Percentiles rank a stretch among this genome's conserved stretches.
Evolutionary conservation across 1,284 basidiomycete species (phyloP).

Genomic region (Leccinum griseonigrum): DNA sequence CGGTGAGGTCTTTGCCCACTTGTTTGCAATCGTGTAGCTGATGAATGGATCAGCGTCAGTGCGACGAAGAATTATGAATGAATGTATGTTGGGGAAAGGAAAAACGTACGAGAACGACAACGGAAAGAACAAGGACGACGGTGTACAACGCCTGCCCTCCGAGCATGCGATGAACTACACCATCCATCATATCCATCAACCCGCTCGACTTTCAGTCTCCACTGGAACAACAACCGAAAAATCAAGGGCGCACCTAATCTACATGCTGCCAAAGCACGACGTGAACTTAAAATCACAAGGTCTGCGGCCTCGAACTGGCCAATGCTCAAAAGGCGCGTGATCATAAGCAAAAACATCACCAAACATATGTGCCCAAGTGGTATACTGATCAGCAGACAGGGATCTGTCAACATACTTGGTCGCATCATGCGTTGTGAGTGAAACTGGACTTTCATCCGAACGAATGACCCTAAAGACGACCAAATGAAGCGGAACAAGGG

Average conservation of each 20-base stretch:
- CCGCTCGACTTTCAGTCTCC: slow-evolving; percentile 68
- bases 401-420: slow-evolving; percentile 57
- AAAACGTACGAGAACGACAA: slow-evolving; percentile 78
- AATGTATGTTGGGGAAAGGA: neutral
- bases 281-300: no score
- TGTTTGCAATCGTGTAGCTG: slow-evolving; percentile 94
- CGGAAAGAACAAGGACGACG: slow-evolving; percentile 83
- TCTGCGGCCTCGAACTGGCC: no score
- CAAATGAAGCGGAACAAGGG: slow-evolving; percentile 87
- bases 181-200: slow-evolving; percentile 77
- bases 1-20: slow-evolving; percentile 31
- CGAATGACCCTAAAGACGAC: slow-evolving; percentile 86
- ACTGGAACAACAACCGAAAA: no score
- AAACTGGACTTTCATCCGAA: slow-evolving; percentile 46
- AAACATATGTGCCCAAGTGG: no score
- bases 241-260: no score
- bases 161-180: slow-evolving; percentile 67
- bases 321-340: slow-evolving; percentile 14
- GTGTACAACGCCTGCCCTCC: slow-evolving; percentile 73
- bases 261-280: slow-evolving; percentile 52
- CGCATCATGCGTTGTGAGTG: slow-evolving; percentile 67
- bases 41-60: slow-evolving; percentile 54
- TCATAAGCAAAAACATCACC: no score
- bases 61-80: neutral
- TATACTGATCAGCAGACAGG: no score